These are phyloP conservation scores for Friedmanniomyces endolithicus DNA, from an alignment of 495 filamentous ascomycete species.

Conservation along the genomic window DNA sequence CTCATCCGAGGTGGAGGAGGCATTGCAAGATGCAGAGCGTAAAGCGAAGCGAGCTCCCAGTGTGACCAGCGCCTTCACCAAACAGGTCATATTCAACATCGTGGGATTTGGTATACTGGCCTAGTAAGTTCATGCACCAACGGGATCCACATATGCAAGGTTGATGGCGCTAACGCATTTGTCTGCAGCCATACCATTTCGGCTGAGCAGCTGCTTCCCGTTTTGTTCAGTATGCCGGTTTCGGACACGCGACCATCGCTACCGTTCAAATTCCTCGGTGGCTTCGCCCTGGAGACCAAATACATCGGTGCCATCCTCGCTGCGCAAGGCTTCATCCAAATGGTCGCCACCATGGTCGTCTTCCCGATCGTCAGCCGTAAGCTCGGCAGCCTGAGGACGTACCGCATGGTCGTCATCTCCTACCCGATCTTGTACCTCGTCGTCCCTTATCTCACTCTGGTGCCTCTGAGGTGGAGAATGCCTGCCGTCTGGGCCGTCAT, in stretches of 20 bases:
- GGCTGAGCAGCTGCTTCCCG: slow-evolving; percentile 85
- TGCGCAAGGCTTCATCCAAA: slow-evolving; percentile 78
- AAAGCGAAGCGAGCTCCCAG: slow-evolving; percentile 6
- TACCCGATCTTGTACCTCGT: slow-evolving; percentile 85
- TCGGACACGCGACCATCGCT: slow-evolving; percentile 44
- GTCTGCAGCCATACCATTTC: slow-evolving; percentile 70
- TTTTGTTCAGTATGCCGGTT: slow-evolving; percentile 69
- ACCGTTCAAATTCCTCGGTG: slow-evolving; percentile 80
- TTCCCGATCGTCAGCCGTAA: slow-evolving; percentile 61
- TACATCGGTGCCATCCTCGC: slow-evolving; percentile 78
- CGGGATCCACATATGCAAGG: not conserved
- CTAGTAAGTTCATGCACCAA: slow-evolving; percentile 58
- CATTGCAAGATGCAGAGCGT: slow-evolving; percentile 32
- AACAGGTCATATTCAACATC: slow-evolving; percentile 70
- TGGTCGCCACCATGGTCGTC: slow-evolving; percentile 69
- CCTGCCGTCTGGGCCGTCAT: slow-evolving; percentile 60
- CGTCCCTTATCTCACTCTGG: slow-evolving; percentile 77
- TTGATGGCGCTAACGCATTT: slow-evolving; percentile 6
- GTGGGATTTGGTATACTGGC: slow-evolving; percentile 84
- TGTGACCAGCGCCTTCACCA: slow-evolving; percentile 50
- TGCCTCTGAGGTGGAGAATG: slow-evolving; percentile 59
- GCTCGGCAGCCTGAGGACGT: slow-evolving; percentile 66
- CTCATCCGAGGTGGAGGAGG: slow-evolving; percentile 30
- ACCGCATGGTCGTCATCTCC: slow-evolving; percentile 60
- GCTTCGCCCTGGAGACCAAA: slow-evolving; percentile 68